Evolutionary conservation across 495 filamentous ascomycete species (phyloP).

Genomic region (Aeminium ludgeri): DNA sequence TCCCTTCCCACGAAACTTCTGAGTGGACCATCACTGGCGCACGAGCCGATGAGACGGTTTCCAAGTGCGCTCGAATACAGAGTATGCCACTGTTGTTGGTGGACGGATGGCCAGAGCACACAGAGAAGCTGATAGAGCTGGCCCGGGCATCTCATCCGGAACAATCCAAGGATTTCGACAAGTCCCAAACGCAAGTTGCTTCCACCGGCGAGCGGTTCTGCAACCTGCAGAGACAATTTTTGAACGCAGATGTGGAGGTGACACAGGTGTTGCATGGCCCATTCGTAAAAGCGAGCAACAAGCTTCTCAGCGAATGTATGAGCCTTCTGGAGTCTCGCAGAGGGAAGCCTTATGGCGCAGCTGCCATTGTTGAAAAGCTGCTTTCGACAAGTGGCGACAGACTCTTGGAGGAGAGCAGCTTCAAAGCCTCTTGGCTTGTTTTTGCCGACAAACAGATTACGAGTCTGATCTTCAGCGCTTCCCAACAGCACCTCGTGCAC

Average conservation of each 20-base stretch:
- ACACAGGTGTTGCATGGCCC: slow-evolving; percentile 16
- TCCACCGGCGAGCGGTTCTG: slow-evolving; percentile 47
- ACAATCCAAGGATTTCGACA: slow-evolving; percentile 53
- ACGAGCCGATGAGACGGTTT: slow-evolving; percentile 26
- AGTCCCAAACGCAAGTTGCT: slow-evolving; percentile 50
- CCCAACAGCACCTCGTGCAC: slow-evolving; percentile 25
- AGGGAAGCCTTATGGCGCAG: slow-evolving; percentile 70
- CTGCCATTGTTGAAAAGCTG: slow-evolving; percentile 41
- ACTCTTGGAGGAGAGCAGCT: slow-evolving; percentile 17
- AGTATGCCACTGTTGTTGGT: slow-evolving; percentile 24
- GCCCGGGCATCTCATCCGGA: slow-evolving; percentile 59
- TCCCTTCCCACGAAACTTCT: slow-evolving; percentile 26
- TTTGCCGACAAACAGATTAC: slow-evolving; percentile 35
- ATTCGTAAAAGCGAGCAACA: slow-evolving; percentile 9
- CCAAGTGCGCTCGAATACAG: slow-evolving; percentile 26
- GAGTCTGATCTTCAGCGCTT: slow-evolving; percentile 37
- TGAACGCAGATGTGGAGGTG: slow-evolving; percentile 1
- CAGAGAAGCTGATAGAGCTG: slow-evolving; percentile 37
- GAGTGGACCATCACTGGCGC: slow-evolving; percentile 35
- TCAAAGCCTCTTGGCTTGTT: slow-evolving; percentile 17
- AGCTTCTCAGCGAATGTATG: slow-evolving; percentile 34
- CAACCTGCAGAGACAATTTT: slow-evolving; percentile 26
- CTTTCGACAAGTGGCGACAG: slow-evolving; percentile 17
- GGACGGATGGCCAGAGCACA: slow-evolving; percentile 37
- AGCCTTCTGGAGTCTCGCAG: slow-evolving; percentile 40